Conservation (phyloP, 108 stramenopile species). For the Skeletonema marinoi region DNA sequence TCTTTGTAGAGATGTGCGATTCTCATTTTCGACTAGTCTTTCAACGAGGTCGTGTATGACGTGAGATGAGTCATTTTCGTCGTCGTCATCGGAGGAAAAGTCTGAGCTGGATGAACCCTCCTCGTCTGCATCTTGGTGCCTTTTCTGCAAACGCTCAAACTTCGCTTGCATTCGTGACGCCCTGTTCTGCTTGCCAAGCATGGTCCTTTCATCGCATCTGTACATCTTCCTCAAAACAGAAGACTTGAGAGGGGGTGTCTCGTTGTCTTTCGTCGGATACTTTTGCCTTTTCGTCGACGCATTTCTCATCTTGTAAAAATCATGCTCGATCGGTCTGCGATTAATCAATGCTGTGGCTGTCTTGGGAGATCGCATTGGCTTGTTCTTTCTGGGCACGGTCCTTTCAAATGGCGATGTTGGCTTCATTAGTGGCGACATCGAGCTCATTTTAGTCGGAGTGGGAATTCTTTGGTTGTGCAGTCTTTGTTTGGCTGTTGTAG, state of each 20-base stretch:
- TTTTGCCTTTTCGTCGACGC: constrained; percentile 17
- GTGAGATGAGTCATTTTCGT: constrained; percentile 20
- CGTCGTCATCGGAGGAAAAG: constrained; percentile 11
- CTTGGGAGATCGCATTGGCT: not conserved
- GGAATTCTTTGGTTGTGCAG: not conserved
- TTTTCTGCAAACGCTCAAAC: constrained; percentile 15
- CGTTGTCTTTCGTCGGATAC: constrained; percentile 7
- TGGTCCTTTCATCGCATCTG: constrained; percentile 36
- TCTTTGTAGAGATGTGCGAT: constrained; percentile 30
- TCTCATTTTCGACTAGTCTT: constrained; percentile 33
- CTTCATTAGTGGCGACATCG: not conserved
- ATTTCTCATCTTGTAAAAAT: constrained; percentile 39
- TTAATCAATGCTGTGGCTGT: constrained; percentile 14
- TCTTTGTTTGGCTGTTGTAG: constrained; percentile 31
- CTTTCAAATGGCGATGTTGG: not conserved
- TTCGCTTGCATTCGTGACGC: constrained; percentile 10
- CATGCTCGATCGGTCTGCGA: constrained; percentile 42
- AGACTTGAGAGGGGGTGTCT: constrained; percentile 22
- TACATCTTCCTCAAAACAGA: constrained; percentile 42
- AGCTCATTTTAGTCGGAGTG: not conserved
- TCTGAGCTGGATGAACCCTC: constrained; percentile 1
- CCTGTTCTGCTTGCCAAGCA: constrained; percentile 21
- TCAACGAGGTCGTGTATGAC: constrained; percentile 36
- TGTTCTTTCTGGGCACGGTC: not conserved
- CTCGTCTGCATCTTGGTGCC: constrained; percentile 9